Conservation (phyloP, 768 basidiomycete genomes). For the Sarcodon aspratus region DNA sequence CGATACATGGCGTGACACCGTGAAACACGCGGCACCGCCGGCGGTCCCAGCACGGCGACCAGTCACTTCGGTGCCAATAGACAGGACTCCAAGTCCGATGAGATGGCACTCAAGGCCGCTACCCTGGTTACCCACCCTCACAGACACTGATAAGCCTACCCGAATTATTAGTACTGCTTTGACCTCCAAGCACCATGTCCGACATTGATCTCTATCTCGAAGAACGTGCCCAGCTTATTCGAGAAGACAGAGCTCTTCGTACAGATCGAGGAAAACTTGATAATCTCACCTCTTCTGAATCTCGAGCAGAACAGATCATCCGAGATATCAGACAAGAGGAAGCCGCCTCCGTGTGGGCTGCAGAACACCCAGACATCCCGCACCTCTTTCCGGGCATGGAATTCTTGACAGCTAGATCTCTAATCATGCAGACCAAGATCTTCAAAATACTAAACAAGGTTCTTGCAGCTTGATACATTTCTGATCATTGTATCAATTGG, state of each 20-base stretch:
- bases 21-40: too few species aligned
- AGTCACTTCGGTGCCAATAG: too few species aligned
- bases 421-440: slow-evolving; percentile 46
- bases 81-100: too few species aligned
- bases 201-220: slow-evolving; percentile 12
- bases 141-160: too few species aligned
- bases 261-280: slow-evolving; percentile 8
- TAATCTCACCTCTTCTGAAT: slow-evolving; percentile 12
- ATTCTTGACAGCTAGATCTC: slow-evolving; percentile 50
- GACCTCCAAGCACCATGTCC: background rate
- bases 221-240: slow-evolving; percentile 14
- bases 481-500: background rate
- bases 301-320: slow-evolving; percentile 49
- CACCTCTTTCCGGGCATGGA: slow-evolving; percentile 73
- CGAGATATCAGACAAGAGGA: slow-evolving; percentile 45
- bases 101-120: too few species aligned
- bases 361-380: slow-evolving; percentile 37
- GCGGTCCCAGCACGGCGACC: too few species aligned
- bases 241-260: slow-evolving; percentile 14
- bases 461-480: background rate
- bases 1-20: too few species aligned
- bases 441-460: slow-evolving; percentile 56
- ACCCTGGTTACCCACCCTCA: too few species aligned
- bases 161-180: too few species aligned
- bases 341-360: slow-evolving; percentile 45